These are phyloP conservation scores for Neonothopanus nambi DNA, from an alignment of 1,284 basidiomycete genomes.

Conservation along the genomic window DNA sequence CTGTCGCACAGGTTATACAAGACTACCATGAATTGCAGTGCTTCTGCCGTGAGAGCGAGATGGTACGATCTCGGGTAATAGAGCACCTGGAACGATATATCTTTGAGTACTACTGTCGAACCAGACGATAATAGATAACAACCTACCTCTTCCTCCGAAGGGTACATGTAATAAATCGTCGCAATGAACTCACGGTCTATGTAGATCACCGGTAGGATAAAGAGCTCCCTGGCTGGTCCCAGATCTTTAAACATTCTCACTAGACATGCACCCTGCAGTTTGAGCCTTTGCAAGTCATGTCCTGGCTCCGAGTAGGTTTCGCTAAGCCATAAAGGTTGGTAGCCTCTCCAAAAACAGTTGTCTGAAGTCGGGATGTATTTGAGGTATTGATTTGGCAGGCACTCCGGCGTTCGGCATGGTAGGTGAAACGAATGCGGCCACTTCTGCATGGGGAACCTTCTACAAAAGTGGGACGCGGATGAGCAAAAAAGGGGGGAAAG, in stretches of 20 bases:
- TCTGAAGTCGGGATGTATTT: not conserved
- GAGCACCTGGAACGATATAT: too few species aligned
- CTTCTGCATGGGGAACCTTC: too few species aligned
- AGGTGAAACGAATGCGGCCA: too few species aligned
- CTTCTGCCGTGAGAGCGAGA: not conserved
- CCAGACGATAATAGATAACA: too few species aligned
- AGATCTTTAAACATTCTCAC: not conserved
- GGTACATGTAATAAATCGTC: not conserved
- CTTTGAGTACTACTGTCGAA: not conserved
- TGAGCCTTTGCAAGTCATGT: not conserved
- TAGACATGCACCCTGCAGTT: not conserved
- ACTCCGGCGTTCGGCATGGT: too few species aligned
- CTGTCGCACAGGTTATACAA: not conserved
- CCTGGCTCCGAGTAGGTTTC: not conserved
- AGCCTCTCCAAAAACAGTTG: not conserved
- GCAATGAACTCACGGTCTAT: not conserved
- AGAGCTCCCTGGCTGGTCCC: not conserved
- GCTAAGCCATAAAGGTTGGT: not conserved
- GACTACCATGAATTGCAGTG: not conserved
- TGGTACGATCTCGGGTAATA: not conserved
- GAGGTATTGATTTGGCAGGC: too few species aligned
- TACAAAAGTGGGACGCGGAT: too few species aligned
- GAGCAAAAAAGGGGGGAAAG: too few species aligned
- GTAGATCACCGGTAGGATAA: not conserved
- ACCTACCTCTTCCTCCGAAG: not conserved